These are phyloP conservation scores for Ceraceosorus guamensis DNA, from an alignment of 1,284 basidiomycete species.

Conservation along the genomic window DNA sequence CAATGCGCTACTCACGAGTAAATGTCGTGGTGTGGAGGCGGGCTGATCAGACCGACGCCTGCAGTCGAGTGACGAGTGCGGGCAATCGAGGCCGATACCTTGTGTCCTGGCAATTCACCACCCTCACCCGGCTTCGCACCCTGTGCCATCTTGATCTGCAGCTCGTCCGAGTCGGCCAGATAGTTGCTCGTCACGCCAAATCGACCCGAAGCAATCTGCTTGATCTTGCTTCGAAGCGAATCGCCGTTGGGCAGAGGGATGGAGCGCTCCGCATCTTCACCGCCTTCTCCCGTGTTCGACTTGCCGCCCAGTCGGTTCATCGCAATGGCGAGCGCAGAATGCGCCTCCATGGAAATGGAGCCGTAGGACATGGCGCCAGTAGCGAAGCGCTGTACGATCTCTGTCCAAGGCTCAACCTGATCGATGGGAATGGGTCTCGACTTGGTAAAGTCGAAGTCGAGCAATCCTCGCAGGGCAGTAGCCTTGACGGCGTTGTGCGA, in stretches of 20 bases:
- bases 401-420: slow-evolving; percentile 47
- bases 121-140: slow-evolving; percentile 47
- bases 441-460: slow-evolving; percentile 41
- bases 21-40: slow-evolving; percentile 45
- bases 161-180: slow-evolving; percentile 43
- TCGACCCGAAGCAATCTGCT: slow-evolving; percentile 45
- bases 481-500: slow-evolving; percentile 37
- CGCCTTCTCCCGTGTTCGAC: slow-evolving; percentile 46
- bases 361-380: slow-evolving; percentile 47
- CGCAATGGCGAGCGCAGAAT: slow-evolving; percentile 42
- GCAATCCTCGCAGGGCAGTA: slow-evolving; percentile 40
- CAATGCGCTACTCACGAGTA: slow-evolving; percentile 18
- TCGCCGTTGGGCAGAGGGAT: slow-evolving; percentile 45
- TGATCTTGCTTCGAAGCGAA: slow-evolving; percentile 46
- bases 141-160: slow-evolving; percentile 47
- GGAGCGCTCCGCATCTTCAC: slow-evolving; percentile 45
- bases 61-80: slow-evolving; percentile 44
- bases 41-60: slow-evolving; percentile 43
- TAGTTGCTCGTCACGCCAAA: slow-evolving; percentile 45
- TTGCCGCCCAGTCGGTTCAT: slow-evolving; percentile 46
- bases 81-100: slow-evolving; percentile 44
- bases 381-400: slow-evolving; percentile 46
- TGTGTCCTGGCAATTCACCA: slow-evolving; percentile 45
- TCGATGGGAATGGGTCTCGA: slow-evolving; percentile 39
- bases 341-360: slow-evolving; percentile 46